These are phyloP conservation scores for Recurvomyces mirabilis DNA, from an alignment of 495 filamentous ascomycete genomes.

Conservation along the genomic window DNA sequence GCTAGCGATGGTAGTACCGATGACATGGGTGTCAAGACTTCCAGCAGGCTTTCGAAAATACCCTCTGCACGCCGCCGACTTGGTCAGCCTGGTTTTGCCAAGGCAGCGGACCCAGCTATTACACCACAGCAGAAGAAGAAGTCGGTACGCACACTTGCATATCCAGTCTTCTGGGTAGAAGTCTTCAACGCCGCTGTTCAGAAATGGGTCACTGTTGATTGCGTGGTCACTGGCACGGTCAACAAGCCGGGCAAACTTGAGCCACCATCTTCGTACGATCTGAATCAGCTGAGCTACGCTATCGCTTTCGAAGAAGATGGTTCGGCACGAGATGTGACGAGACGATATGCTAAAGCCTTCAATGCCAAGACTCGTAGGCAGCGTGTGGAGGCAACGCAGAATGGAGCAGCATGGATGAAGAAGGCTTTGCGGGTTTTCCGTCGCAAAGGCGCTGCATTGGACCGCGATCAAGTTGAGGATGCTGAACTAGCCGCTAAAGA, in stretches of 20 bases:
- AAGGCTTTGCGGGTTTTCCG: conserved; percentile 49
- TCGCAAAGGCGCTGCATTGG: conserved; percentile 32
- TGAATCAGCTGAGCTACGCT: conserved; percentile 71
- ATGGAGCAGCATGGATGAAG: conserved; percentile 64
- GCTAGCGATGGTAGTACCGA: conserved; percentile 5
- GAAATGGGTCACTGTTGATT: conserved; percentile 85
- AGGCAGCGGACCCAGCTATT: not conserved
- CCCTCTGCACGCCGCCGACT: conserved; percentile 30
- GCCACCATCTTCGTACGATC: conserved; percentile 60
- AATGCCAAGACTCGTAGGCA: conserved; percentile 75
- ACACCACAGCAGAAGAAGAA: conserved; percentile 22
- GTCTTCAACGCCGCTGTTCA: conserved; percentile 71
- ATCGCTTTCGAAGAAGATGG: conserved; percentile 74
- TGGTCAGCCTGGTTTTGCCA: conserved; percentile 34
- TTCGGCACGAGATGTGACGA: conserved; percentile 58
- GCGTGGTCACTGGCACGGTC: conserved; percentile 65
- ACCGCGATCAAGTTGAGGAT: conserved; percentile 72
- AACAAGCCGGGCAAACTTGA: conserved; percentile 67
- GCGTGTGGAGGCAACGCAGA: conserved; percentile 57
- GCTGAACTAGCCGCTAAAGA: conserved; percentile 60
- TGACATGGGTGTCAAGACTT: conserved; percentile 2
- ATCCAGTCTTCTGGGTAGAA: conserved; percentile 90
- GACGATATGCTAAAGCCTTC: conserved; percentile 46
- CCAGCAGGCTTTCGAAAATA: conserved; percentile 12
- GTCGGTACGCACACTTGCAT: conserved; percentile 47